phyloP scores from a whole-genome alignment of 108 stramenopile species.

The Thalassiosira profunda region DNA sequence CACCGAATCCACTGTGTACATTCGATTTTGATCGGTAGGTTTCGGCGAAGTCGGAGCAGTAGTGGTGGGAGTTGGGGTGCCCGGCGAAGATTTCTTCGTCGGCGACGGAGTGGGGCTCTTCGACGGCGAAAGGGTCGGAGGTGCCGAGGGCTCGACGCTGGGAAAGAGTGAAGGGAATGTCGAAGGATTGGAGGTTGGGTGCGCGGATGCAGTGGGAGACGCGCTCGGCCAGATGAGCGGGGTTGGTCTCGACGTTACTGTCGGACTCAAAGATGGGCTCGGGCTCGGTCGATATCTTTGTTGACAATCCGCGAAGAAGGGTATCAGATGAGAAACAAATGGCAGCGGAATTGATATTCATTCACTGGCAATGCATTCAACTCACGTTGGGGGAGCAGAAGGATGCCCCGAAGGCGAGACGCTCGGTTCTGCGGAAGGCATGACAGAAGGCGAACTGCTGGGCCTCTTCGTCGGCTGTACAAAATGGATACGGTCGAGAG shows the following conservation, averaged over 20 bases:
- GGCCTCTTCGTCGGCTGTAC: no score
- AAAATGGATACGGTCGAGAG: no score
- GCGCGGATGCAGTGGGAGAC: background rate
- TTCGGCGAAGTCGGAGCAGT: background rate
- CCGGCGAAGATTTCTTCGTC: background rate
- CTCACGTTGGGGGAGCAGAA: background rate
- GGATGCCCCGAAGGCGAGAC: background rate
- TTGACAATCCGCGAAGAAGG: background rate
- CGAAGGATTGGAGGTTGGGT: background rate
- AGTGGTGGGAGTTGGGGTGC: background rate
- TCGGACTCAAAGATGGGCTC: background rate
- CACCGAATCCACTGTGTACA: no score
- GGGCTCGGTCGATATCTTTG: background rate
- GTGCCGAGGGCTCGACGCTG: background rate
- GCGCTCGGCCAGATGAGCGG: slow-evolving; percentile 1
- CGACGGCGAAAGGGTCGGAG: background rate
- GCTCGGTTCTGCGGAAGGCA: background rate
- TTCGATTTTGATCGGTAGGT: background rate
- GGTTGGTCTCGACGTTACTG: background rate
- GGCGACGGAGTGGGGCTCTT: background rate
- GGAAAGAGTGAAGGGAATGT: background rate
- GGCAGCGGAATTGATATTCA: no score
- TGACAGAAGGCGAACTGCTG: no score
- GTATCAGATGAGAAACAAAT: background rate
- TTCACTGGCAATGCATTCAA: background rate